Percentiles rank a stretch among this genome's conserved stretches.
phyloP scores from a whole-genome alignment of 768 basidiomycete genomes.

The Leccinum incarnatum region DNA sequence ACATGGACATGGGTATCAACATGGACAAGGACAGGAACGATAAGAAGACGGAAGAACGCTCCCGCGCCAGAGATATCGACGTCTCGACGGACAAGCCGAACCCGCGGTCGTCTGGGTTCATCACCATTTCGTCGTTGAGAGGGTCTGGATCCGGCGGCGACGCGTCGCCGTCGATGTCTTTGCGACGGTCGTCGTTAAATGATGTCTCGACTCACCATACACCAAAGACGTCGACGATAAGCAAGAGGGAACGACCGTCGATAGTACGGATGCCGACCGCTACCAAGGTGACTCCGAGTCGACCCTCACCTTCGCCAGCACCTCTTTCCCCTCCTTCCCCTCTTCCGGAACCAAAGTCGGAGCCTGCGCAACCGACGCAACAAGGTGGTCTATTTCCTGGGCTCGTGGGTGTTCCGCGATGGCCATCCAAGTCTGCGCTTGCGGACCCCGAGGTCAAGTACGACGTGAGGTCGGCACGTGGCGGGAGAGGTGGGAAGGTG shows the following conservation, averaged over 20 bases:
- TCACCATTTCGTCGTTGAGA: slow-evolving; percentile 58
- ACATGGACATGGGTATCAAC: neutral
- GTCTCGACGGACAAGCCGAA: slow-evolving; percentile 42
- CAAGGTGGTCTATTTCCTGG: slow-evolving; percentile 19
- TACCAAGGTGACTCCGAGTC: slow-evolving; percentile 5
- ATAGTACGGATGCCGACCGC: slow-evolving; percentile 16
- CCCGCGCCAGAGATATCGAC: slow-evolving; percentile 1
- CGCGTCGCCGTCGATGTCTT: slow-evolving; percentile 11
- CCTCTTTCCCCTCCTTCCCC: neutral
- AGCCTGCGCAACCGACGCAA: neutral
- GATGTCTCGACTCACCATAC: slow-evolving; percentile 11
- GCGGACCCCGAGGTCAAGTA: slow-evolving; percentile 59
- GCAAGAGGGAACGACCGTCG: neutral
- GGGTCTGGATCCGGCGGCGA: slow-evolving; percentile 8
- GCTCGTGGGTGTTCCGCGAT: slow-evolving; percentile 19
- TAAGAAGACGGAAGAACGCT: neutral
- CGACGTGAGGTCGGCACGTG: slow-evolving; percentile 72
- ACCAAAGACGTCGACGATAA: neutral
- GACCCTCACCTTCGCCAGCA: neutral
- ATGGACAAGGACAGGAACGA: neutral
- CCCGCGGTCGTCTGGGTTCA: slow-evolving; percentile 75
- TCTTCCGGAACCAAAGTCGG: slow-evolving; percentile 14
- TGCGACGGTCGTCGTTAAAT: slow-evolving; percentile 22
- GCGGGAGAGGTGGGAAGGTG: slow-evolving; percentile 74
- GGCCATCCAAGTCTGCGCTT: slow-evolving; percentile 30